Conservation (phyloP, 2,329 filamentous ascomycete species). For the Paecilomyces sp. region DNA sequence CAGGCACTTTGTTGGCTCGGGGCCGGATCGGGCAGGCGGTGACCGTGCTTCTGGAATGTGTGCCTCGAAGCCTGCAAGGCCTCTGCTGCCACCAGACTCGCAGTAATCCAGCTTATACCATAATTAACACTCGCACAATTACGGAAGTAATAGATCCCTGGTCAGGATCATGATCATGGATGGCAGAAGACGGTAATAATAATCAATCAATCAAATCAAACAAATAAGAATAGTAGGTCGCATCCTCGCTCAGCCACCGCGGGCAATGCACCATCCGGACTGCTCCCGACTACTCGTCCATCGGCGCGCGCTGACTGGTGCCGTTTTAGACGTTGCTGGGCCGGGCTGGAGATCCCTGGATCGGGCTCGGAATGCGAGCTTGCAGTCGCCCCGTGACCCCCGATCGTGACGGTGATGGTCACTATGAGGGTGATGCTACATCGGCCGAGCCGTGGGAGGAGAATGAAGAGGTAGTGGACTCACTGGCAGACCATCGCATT, state of each 20-base stretch:
- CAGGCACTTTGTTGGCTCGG: conserved; percentile 55
- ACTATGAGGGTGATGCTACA: background rate
- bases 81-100: conserved; percentile 31
- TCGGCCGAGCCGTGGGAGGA: background rate
- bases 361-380: background rate
- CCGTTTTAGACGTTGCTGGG: background rate
- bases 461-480: background rate
- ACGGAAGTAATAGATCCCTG: too few species aligned
- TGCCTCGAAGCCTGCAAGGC: conserved; percentile 5
- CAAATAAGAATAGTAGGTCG: background rate
- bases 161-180: background rate
- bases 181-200: background rate
- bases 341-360: background rate
- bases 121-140: background rate
- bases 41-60: conserved; percentile 10
- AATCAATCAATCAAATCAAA: too few species aligned
- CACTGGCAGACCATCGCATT: background rate
- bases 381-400: background rate
- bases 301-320: background rate
- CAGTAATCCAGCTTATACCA: conserved; percentile 13
- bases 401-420: background rate
- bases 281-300: background rate
- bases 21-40: conserved; percentile 24
- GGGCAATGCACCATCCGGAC: background rate
- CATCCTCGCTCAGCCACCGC: background rate